Conservation (phyloP, 305 asterid species). For the Fraxinus ornus region DNA sequence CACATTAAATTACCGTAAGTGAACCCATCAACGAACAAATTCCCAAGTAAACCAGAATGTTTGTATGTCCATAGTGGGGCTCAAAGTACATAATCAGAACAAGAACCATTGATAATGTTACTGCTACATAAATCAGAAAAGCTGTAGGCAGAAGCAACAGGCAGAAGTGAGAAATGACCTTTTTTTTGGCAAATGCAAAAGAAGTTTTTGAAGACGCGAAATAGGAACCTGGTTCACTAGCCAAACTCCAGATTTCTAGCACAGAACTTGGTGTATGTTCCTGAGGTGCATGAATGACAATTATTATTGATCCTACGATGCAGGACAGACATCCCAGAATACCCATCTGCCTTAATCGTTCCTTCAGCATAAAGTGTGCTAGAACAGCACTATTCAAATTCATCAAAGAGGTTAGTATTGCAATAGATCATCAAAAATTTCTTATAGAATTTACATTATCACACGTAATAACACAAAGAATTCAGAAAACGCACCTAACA, state of each 20-base stretch:
- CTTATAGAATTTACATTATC: background rate
- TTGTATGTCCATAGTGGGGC: slow-evolving; percentile 68
- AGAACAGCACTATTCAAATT: slow-evolving; percentile 55
- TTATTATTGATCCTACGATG: slow-evolving; percentile 67
- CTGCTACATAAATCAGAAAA: slow-evolving; percentile 56
- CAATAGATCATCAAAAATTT: slow-evolving; percentile 16
- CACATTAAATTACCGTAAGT: slow-evolving; percentile 51
- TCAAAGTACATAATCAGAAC: slow-evolving; percentile 58
- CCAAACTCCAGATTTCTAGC: slow-evolving; percentile 68
- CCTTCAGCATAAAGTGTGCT: slow-evolving; percentile 72
- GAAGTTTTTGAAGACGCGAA: background rate
- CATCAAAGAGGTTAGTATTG: slow-evolving; percentile 34
- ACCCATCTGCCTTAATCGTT: slow-evolving; percentile 55
- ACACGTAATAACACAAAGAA: background rate
- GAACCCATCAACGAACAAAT: slow-evolving; percentile 80
- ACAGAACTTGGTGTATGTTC: slow-evolving; percentile 70
- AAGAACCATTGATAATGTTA: slow-evolving; percentile 48
- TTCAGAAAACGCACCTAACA: slow-evolving; percentile 51
- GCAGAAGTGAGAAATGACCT: slow-evolving; percentile 19
- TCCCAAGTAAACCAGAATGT: slow-evolving; percentile 64
- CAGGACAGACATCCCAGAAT: slow-evolving; percentile 67
- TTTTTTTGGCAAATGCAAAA: background rate
- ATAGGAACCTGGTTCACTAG: slow-evolving; percentile 62
- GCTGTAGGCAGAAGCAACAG: slow-evolving; percentile 43
- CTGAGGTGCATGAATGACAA: slow-evolving; percentile 74